Evolutionary conservation across 176 grass and related monocot genomes (phyloP).

Genomic region (Luzula sylvatica): DNA sequence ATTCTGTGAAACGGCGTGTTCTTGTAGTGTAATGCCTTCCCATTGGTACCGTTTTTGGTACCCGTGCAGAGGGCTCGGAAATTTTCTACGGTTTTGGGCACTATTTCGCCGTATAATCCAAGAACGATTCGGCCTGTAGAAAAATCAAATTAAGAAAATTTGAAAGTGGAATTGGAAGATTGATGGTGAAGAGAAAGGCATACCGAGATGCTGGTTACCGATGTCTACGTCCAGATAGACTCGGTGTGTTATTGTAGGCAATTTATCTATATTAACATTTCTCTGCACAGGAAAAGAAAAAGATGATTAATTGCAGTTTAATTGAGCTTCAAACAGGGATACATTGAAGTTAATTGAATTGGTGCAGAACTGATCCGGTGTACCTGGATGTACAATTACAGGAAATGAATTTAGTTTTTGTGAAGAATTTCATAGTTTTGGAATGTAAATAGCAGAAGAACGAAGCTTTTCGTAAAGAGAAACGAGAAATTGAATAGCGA

Average conservation of each 20-base stretch:
- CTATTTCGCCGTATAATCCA: conserved; percentile 70
- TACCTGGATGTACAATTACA: no score
- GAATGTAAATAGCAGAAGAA: no score
- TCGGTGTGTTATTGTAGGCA: conserved; percentile 65
- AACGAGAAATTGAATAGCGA: background rate
- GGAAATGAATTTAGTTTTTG: no score
- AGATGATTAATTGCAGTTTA: background rate
- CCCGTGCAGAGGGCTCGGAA: conserved; percentile 95
- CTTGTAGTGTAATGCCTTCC: conserved; percentile 80
- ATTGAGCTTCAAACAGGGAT: background rate
- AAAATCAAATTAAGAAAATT: conserved; percentile 4
- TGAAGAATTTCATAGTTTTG: no score
- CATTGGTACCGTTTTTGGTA: conserved; percentile 44
- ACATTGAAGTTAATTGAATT: no score
- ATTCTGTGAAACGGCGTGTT: conserved; percentile 86
- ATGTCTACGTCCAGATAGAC: conserved; percentile 88
- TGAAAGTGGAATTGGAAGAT: background rate
- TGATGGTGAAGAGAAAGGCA: background rate
- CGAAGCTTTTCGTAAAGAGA: background rate
- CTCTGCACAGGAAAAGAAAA: conserved; percentile 29
- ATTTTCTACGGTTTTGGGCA: conserved; percentile 97
- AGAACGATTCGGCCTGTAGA: conserved; percentile 85
- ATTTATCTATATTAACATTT: conserved; percentile 33
- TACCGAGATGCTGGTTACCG: conserved; percentile 85
- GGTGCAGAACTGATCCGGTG: no score